phyloP scores from a whole-genome alignment of 1,284 basidiomycete species.

The Cryptococcus sp. region DNA sequence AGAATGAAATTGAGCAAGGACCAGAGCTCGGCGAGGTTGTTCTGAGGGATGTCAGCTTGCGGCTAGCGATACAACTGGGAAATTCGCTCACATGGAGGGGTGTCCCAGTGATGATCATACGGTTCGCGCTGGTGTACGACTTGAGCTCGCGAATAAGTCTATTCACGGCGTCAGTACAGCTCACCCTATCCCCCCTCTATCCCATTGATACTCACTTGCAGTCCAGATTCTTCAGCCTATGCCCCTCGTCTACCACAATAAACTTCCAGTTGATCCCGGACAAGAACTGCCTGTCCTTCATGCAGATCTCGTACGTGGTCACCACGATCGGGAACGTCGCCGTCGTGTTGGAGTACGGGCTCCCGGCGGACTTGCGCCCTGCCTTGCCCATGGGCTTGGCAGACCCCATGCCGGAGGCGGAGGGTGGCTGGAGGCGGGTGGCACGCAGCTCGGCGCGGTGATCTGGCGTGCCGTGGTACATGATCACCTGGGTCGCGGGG shows the following conservation, averaged over 20 bases:
- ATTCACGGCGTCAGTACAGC: background rate
- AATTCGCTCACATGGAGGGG: constrained; percentile 70
- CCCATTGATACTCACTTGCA: constrained; percentile 56
- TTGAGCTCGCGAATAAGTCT: constrained; percentile 85
- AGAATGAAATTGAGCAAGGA: constrained; percentile 91
- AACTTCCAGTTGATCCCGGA: constrained; percentile 78
- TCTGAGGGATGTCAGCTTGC: constrained; percentile 54
- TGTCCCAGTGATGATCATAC: constrained; percentile 91
- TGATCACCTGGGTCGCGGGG: constrained; percentile 55
- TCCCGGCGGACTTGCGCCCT: constrained; percentile 26
- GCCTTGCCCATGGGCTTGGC: constrained; percentile 25
- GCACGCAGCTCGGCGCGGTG: constrained; percentile 72
- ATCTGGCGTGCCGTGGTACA: constrained; percentile 82
- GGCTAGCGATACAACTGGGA: background rate
- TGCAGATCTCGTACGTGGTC: constrained; percentile 92
- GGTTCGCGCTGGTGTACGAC: constrained; percentile 74
- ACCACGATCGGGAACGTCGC: constrained; percentile 55
- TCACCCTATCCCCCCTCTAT: background rate
- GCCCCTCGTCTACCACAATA: constrained; percentile 94
- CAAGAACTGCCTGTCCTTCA: constrained; percentile 70
- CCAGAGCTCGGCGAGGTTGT: constrained; percentile 93
- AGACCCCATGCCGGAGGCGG: constrained; percentile 23
- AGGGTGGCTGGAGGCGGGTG: constrained; percentile 49
- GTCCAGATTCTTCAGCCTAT: constrained; percentile 88
- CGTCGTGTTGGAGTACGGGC: constrained; percentile 28